phyloP scores from a whole-genome alignment of 805 yeast genomes.

The Limtongia smithiae region DNA sequence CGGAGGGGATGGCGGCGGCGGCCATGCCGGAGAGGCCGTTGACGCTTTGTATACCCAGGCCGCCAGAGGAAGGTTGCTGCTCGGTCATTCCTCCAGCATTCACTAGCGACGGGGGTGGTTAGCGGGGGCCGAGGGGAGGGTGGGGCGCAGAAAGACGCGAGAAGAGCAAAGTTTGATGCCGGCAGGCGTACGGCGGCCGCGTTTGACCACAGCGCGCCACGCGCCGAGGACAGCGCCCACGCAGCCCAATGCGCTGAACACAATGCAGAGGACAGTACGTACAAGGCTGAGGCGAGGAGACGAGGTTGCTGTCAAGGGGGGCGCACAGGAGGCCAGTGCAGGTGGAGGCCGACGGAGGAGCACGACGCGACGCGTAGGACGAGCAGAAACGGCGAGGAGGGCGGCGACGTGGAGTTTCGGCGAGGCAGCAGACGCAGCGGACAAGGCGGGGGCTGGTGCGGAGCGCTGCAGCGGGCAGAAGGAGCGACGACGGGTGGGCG shows the following conservation, averaged over 20 bases:
- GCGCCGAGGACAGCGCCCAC: too few species aligned
- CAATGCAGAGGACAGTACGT: not conserved
- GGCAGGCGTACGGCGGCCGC: too few species aligned
- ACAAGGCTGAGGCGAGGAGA: not conserved
- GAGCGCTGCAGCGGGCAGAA: not conserved
- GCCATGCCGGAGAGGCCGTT: conserved; percentile 1
- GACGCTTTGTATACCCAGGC: conserved; percentile 1
- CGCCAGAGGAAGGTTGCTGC: conserved; percentile 7
- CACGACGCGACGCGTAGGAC: not conserved
- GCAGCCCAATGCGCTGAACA: too few species aligned
- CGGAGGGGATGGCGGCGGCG: not conserved
- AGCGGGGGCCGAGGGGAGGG: too few species aligned
- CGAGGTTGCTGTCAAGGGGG: not conserved
- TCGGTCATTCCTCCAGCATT: conserved; percentile 11
- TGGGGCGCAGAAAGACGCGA: too few species aligned
- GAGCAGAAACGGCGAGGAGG: conserved; percentile 7
- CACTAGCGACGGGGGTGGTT: too few species aligned
- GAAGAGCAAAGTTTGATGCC: too few species aligned
- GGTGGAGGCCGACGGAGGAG: not conserved
- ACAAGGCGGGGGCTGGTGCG: conserved; percentile 5
- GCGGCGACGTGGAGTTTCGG: too few species aligned
- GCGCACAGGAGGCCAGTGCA: not conserved
- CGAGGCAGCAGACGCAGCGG: too few species aligned
- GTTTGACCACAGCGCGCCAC: too few species aligned
- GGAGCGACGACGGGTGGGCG: not conserved